Conservation (phyloP, 257 asterid genomes). For the Lantana camara region DNA sequence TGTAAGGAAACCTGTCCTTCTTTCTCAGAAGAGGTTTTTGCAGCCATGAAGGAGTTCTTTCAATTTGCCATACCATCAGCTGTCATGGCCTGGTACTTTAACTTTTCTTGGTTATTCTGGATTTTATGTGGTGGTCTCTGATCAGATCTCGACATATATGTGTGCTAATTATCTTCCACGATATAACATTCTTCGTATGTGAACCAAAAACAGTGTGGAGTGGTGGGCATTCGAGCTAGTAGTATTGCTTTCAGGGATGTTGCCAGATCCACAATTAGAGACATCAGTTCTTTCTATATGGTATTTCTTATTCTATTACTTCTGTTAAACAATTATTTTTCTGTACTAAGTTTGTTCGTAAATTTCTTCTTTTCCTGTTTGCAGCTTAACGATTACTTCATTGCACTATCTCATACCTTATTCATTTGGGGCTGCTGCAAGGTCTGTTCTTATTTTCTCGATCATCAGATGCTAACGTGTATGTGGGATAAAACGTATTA, state of each 20-base stretch:
- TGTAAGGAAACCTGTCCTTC: slow-evolving; percentile 39
- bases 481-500: neutral
- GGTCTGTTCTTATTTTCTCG: slow-evolving; percentile 50
- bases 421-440: slow-evolving; percentile 64
- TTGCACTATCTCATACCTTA: slow-evolving; percentile 52
- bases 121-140: neutral
- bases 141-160: neutral
- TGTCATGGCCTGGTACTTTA: slow-evolving; percentile 46
- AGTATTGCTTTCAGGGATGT: slow-evolving; percentile 63
- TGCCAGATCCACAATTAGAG: slow-evolving; percentile 73
- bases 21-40: slow-evolving; percentile 35
- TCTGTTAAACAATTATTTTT: neutral
- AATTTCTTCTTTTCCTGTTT: neutral
- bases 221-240: slow-evolving; percentile 84
- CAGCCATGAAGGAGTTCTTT: slow-evolving; percentile 31
- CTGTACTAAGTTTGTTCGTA: neutral
- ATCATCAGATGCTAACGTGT: neutral
- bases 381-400: slow-evolving; percentile 47
- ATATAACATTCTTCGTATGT: neutral
- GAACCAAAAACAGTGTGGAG: slow-evolving; percentile 56
- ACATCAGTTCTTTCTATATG: slow-evolving; percentile 74
- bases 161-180: neutral
- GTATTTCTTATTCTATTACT: slow-evolving; percentile 30
- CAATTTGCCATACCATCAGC: slow-evolving; percentile 47
- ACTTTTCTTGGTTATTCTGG: neutral